Evolutionary conservation across 495 filamentous ascomycete genomes (phyloP), one percentile per base, ranked within the genome.

Genomic region (Diplogelasinospora grovesii): DNA sequence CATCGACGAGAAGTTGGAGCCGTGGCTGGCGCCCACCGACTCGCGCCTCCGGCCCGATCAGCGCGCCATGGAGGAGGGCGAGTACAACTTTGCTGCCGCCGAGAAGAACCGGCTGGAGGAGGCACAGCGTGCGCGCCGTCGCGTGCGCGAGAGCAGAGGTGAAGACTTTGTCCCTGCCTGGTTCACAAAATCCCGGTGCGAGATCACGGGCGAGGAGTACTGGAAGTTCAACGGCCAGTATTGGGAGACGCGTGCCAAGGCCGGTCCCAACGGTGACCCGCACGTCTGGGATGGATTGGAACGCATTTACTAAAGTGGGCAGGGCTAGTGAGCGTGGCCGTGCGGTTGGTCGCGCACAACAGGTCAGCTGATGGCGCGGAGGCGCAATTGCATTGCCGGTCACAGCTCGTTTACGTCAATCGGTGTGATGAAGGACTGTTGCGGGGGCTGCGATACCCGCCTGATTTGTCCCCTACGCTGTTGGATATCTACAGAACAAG

Each of bases 91-190:
- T 32, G 92, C 92, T 8, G 93, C 92, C 1, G 73, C 71, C 15
- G 92, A 98, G 71, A 98, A 98, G 74, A 90, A 93, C 53, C 75
- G 93, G 8, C 75, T 98, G 0, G 92, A 98, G 65, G 88, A 97
- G 70, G 92, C 82, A 49, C 92, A 98, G 71, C 68, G 92, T 40
- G 82, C 81, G 25, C 81, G 78, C 57, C 65, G 90, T 37, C 63
- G 85, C 46, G 73, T 75, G 46, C 66, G 88, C 16, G 89, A 97
- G 57, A 68, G 65, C 15, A 74, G 57, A 4, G 92, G 92, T 1
- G 84, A 89, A 50, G 78, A 89, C 39, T 95, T 89, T 58, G 59
- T 68, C 14, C 89, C 93, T 5, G 75, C 82, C 21, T 98, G 90
- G 89, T 98, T 98, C 54, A 63, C 50, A 42, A 86, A 81, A 64